Conservation (phyloP, 2,329 filamentous ascomycete species). For the Colletotrichum theobromicola region DNA sequence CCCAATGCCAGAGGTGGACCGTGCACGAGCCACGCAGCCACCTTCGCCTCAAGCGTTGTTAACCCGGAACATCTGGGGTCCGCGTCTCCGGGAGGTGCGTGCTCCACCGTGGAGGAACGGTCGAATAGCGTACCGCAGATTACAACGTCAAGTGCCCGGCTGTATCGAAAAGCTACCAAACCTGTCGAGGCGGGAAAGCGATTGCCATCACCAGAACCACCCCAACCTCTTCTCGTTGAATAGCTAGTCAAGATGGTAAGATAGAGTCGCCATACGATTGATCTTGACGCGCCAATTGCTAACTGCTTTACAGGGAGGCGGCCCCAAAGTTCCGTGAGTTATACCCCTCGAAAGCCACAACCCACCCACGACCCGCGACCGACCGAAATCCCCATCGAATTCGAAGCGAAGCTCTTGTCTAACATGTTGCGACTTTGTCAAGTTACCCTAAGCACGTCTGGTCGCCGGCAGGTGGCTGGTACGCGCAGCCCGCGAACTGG, state of each 20-base stretch:
- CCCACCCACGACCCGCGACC: background rate
- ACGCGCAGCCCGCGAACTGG: constrained; percentile 94
- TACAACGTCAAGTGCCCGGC: constrained; percentile 7
- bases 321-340: constrained; percentile 67
- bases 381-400: constrained; percentile 24
- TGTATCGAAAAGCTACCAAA: constrained; percentile 9
- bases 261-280: background rate
- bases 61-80: constrained; percentile 12
- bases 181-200: constrained; percentile 22
- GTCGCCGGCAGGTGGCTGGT: constrained; percentile 98
- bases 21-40: constrained; percentile 11
- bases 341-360: constrained; percentile 18
- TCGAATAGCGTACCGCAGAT: constrained; percentile 7
- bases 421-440: constrained; percentile 7
- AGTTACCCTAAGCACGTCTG: constrained; percentile 99
- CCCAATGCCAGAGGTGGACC: background rate
- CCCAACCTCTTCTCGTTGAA: constrained; percentile 35
- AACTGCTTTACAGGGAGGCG: constrained; percentile 69
- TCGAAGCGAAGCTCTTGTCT: background rate
- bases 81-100: constrained; percentile 1
- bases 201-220: constrained; percentile 22
- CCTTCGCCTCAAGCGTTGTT: background rate
- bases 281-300: constrained; percentile 32
- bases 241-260: constrained; percentile 62
- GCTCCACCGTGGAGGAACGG: constrained; percentile 6